These are phyloP conservation scores for Tolypocladium ophioglossoides DNA, from an alignment of 2,329 filamentous ascomycete species.

Conservation along the genomic window DNA sequence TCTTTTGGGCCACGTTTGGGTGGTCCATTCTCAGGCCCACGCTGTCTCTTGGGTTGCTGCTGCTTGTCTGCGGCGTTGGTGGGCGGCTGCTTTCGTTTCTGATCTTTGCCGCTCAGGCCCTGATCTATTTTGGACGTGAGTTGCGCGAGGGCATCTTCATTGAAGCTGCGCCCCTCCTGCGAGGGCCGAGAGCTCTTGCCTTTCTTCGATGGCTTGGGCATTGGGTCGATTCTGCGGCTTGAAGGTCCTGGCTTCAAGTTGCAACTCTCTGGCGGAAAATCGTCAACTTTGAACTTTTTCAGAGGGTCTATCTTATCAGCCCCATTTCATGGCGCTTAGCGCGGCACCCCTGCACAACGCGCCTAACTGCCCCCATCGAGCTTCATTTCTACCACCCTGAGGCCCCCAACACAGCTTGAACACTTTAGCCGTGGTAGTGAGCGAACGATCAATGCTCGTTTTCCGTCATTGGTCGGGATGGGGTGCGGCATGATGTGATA, in stretches of 20 bases:
- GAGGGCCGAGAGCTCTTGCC: constrained; percentile 17
- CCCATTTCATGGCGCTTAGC: constrained; percentile 2
- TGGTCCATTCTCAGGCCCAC: constrained; percentile 15
- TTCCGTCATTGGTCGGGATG: background rate
- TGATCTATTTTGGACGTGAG: constrained; percentile 48
- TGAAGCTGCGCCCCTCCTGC: constrained; percentile 22
- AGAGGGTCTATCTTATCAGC: constrained; percentile 8
- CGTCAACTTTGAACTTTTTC: constrained; percentile 6
- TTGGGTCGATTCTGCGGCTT: constrained; percentile 4
- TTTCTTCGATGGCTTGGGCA: constrained; percentile 28
- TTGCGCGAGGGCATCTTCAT: constrained; percentile 38
- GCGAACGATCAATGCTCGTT: background rate
- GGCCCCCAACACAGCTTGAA: background rate
- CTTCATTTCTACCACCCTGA: background rate
- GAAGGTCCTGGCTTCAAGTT: background rate
- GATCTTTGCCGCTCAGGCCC: constrained; percentile 30
- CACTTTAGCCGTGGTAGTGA: background rate
- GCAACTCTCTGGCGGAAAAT: constrained; percentile 1
- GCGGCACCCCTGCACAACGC: background rate
- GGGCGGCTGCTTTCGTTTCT: constrained; percentile 34
- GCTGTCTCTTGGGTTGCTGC: constrained; percentile 27
- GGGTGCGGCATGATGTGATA: background rate
- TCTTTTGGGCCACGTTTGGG: constrained; percentile 10
- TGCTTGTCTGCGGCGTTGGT: constrained; percentile 21
- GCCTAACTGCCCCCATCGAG: background rate